Conservation (phyloP, 345 rosid genomes). For the Atalantia buxifolia region DNA sequence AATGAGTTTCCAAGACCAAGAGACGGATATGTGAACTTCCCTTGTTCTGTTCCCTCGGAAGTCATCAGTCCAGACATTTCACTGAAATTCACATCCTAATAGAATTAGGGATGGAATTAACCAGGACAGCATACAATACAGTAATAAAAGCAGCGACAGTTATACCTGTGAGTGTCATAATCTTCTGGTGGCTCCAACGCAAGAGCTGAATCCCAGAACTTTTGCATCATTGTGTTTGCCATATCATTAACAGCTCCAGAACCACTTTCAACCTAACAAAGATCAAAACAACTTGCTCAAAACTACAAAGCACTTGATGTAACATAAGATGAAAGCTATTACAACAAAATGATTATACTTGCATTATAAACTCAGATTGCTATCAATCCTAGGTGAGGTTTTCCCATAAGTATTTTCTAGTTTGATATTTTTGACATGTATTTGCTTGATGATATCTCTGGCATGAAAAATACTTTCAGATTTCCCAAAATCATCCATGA, state of each 20-base stretch:
- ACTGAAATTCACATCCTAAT: constrained; percentile 38
- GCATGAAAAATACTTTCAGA: not conserved
- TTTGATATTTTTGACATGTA: not conserved
- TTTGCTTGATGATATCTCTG: not conserved
- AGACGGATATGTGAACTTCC: constrained; percentile 64
- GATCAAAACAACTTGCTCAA: not conserved
- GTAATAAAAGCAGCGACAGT: constrained; percentile 8
- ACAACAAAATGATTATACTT: not conserved
- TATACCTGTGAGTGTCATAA: constrained; percentile 82
- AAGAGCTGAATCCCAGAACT: constrained; percentile 97
- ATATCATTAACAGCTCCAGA: constrained; percentile 87
- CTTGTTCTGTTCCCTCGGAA: constrained; percentile 60
- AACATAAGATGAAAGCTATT: not conserved
- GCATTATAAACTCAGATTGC: not conserved
- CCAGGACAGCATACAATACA: constrained; percentile 1
- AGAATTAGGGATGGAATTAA: constrained; percentile 22
- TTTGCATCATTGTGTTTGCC: constrained; percentile 98
- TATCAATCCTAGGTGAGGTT: not conserved
- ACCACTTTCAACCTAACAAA: constrained; percentile 71
- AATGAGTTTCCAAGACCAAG: constrained; percentile 80
- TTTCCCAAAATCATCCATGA: not conserved
- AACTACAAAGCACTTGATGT: not conserved
- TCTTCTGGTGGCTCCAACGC: constrained; percentile 89
- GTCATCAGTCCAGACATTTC: constrained; percentile 78
- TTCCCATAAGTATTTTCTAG: not conserved